A percentile compares a stretch with the other conserved stretches of the same genome.
phyloP scores from a whole-genome alignment of 805 yeast genomes.

The Starmerella floris region DNA sequence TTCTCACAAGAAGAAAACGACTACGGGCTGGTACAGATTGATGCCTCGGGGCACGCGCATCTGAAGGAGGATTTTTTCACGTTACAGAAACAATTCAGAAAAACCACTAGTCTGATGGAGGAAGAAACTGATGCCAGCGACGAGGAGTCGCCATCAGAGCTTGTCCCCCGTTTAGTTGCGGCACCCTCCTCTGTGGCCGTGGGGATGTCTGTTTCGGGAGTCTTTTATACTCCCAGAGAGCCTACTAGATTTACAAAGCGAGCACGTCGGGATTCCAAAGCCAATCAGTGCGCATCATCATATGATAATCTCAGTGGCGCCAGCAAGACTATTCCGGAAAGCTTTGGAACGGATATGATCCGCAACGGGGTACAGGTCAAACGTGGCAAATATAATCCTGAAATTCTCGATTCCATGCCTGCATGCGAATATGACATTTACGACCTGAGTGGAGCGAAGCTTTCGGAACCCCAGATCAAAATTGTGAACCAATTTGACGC shows the following conservation, averaged over 20 bases:
- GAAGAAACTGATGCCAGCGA: neutral
- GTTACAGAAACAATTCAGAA: constrained; percentile 26
- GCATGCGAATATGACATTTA: constrained; percentile 19
- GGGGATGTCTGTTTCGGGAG: neutral
- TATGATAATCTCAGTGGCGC: constrained; percentile 17
- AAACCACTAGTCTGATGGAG: neutral
- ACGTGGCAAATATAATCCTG: constrained; percentile 21
- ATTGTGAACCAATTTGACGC: constrained; percentile 12
- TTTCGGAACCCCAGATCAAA: constrained; percentile 12
- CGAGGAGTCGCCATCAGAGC: neutral
- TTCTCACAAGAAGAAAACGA: constrained; percentile 66
- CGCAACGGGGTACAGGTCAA: constrained; percentile 24
- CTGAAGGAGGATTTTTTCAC: constrained; percentile 40
- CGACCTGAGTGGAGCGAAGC: constrained; percentile 18
- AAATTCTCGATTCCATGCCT: constrained; percentile 13
- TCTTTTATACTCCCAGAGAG: no score
- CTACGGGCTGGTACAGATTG: constrained; percentile 58
- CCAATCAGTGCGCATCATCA: constrained; percentile 8
- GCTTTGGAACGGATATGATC: constrained; percentile 26
- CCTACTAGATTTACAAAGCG: no score
- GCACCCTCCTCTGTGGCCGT: neutral
- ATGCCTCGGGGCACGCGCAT: constrained; percentile 32
- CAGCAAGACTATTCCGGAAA: constrained; percentile 23
- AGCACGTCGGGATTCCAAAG: no score
- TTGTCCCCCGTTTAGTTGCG: neutral